phyloP scores from a whole-genome alignment of 495 filamentous ascomycete genomes.

The Trichoderma erinaceum region DNA sequence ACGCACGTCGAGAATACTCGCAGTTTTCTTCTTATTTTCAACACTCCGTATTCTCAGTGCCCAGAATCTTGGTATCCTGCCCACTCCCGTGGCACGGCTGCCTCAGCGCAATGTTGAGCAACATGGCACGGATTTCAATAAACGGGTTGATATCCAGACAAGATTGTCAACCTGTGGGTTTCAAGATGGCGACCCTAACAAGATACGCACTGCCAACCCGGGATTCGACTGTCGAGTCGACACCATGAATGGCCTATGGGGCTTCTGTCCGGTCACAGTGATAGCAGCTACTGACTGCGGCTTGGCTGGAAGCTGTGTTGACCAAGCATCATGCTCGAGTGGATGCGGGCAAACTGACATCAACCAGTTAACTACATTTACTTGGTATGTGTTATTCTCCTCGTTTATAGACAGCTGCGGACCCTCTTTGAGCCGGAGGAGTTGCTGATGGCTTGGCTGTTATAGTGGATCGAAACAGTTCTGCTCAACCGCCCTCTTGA shows the following conservation, averaged over 20 bases:
- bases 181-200: slow-evolving; percentile 15
- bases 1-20: not conserved
- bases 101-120: not conserved
- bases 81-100: not conserved
- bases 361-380: slow-evolving; percentile 19
- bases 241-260: slow-evolving; percentile 19
- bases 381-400: slow-evolving; percentile 20
- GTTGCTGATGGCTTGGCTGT: not conserved
- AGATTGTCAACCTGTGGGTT: slow-evolving; percentile 15
- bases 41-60: not conserved
- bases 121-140: not conserved
- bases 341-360: slow-evolving; percentile 10
- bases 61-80: not conserved
- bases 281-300: slow-evolving; percentile 20
- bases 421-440: not conserved
- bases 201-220: slow-evolving; percentile 17
- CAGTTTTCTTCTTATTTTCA: not conserved
- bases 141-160: slow-evolving; percentile 10
- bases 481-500: slow-evolving; percentile 24
- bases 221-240: slow-evolving; percentile 24
- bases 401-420: not conserved
- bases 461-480: slow-evolving; percentile 18
- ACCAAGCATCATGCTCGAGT: slow-evolving; percentile 19
- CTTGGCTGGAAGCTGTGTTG: slow-evolving; percentile 23
- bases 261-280: slow-evolving; percentile 21